Conservation (phyloP, 83 land plant species). For the Diphasiastrum complanatum region DNA sequence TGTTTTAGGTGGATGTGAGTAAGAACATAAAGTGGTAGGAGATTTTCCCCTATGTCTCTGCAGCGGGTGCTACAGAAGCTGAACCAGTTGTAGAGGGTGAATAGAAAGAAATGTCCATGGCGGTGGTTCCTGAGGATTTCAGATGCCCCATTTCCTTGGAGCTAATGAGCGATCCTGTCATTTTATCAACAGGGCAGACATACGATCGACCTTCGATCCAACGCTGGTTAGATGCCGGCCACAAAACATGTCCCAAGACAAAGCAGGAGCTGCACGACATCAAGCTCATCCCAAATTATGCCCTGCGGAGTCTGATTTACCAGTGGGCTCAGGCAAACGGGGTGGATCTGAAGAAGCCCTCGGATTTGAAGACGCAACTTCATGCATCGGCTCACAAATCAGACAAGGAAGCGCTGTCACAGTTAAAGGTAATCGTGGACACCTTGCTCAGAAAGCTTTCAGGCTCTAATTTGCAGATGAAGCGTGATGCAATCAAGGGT, state of each 20-base stretch:
- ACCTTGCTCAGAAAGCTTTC: not conserved
- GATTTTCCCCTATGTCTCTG: too few species aligned
- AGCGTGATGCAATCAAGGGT: slow-evolving; percentile 30
- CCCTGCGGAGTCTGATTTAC: slow-evolving; percentile 56
- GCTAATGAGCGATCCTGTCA: slow-evolving; percentile 77
- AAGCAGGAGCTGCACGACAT: slow-evolving; percentile 50
- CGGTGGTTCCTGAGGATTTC: slow-evolving; percentile 62
- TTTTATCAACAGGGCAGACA: slow-evolving; percentile 69
- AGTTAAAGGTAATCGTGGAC: slow-evolving; percentile 1
- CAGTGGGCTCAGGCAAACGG: slow-evolving; percentile 28
- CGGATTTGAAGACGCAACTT: not conserved
- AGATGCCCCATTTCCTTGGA: slow-evolving; percentile 71
- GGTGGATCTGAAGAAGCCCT: slow-evolving; percentile 20
- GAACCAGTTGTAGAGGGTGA: too few species aligned
- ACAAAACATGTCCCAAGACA: slow-evolving; percentile 66
- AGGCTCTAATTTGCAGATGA: not conserved
- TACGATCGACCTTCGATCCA: slow-evolving; percentile 74
- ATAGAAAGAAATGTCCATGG: too few species aligned
- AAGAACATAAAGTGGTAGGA: too few species aligned
- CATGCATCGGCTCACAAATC: slow-evolving; percentile 5
- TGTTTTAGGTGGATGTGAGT: too few species aligned
- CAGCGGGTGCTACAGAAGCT: too few species aligned
- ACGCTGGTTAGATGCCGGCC: slow-evolving; percentile 70
- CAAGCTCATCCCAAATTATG: slow-evolving; percentile 68
- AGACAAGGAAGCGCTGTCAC: slow-evolving; percentile 10